A percentile compares a stretch with the other conserved stretches of the same genome.
These are phyloP conservation scores for Globisporangium barbulae DNA, from an alignment of 352 stramenopile species.

Conservation along the genomic window DNA sequence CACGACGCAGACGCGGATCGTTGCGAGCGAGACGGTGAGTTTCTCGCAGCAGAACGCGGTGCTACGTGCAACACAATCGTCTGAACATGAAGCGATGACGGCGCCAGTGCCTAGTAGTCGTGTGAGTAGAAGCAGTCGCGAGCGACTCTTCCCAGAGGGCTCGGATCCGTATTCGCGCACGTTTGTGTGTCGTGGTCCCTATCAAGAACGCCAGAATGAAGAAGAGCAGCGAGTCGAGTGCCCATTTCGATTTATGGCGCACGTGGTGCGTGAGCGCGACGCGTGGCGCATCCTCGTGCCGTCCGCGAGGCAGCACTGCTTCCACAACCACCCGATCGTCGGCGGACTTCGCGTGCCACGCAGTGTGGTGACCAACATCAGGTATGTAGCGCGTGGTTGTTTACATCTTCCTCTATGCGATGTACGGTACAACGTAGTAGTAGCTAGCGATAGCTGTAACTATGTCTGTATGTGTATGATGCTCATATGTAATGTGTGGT, in stretches of 20 bases:
- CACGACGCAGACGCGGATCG: slow-evolving; percentile 6
- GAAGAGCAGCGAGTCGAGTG: background rate
- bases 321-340: slow-evolving; percentile 1
- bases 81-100: background rate
- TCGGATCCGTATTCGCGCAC: background rate
- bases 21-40: background rate
- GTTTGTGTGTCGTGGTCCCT: background rate
- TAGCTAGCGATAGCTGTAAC: too few relatives aligned
- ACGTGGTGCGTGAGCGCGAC: background rate
- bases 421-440: too few relatives aligned
- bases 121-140: background rate
- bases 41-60: slow-evolving; percentile 1
- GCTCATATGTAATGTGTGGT: background rate
- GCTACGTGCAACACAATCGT: background rate
- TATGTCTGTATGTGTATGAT: background rate
- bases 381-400: background rate
- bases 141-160: slow-evolving; percentile 1
- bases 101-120: background rate
- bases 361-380: background rate
- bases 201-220: background rate
- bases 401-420: background rate
- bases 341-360: background rate
- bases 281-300: slow-evolving; percentile 1
- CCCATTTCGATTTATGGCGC: slow-evolving; percentile 1
- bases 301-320: background rate